Percentiles rank a stretch among this genome's conserved stretches.
Conservation (phyloP, 2,329 filamentous ascomycete species). For the Nigrospora osmanthi region DNA sequence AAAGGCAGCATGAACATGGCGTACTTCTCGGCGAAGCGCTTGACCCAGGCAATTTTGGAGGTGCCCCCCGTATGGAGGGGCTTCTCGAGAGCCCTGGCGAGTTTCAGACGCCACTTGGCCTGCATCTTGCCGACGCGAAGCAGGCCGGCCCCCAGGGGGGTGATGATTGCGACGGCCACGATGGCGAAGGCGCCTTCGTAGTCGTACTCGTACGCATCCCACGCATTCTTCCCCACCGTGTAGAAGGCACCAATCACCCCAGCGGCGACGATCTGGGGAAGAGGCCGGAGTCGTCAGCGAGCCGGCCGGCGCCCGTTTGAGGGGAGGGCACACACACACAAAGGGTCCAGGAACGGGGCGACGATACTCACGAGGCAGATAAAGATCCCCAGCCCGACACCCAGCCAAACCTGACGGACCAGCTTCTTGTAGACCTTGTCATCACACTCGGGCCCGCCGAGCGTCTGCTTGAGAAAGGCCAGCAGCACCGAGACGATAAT, state of each 20-base stretch:
- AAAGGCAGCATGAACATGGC: conserved; percentile 83
- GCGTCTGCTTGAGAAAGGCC: conserved; percentile 75
- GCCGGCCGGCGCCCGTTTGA: no score
- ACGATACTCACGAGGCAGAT: conserved; percentile 44
- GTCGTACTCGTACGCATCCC: conserved; percentile 61
- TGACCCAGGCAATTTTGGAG: conserved; percentile 37
- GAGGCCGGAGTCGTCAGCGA: no score
- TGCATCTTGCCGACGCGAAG: conserved; percentile 77
- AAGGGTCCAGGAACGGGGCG: no score
- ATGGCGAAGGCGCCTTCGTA: conserved; percentile 78
- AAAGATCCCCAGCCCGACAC: conserved; percentile 52
- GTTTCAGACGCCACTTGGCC: conserved; percentile 81
- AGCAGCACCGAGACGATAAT: conserved; percentile 85
- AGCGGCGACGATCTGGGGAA: conserved; percentile 38
- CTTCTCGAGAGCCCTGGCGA: conserved; percentile 59
- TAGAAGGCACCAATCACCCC: conserved; percentile 70
- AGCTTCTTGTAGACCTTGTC: conserved; percentile 57
- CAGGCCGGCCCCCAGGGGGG: conserved; percentile 70
- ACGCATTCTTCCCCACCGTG: conserved; percentile 57
- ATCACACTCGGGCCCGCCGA: conserved; percentile 57
- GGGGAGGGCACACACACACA: no score
- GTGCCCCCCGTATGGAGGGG: conserved; percentile 34
- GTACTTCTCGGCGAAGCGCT: conserved; percentile 66
- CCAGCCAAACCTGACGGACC: conserved; percentile 64
- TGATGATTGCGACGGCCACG: conserved; percentile 72